These are phyloP conservation scores for Chaetomium strumarium DNA, from an alignment of 2,329 filamentous ascomycete species.

Conservation along the genomic window DNA sequence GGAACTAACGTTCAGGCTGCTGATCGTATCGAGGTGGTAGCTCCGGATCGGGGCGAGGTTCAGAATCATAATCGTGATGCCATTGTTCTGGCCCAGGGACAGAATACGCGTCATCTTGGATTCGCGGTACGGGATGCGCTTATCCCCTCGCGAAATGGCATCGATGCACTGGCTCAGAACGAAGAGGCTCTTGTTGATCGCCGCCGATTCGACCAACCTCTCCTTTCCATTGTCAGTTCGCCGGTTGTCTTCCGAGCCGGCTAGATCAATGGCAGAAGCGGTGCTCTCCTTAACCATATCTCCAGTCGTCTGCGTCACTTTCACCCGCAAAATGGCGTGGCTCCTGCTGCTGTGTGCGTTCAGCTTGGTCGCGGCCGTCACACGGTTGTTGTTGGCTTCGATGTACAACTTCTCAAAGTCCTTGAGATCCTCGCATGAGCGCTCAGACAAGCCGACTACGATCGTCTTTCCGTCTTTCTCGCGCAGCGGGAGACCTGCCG, in stretches of 20 bases:
- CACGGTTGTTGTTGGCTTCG: slow-evolving; percentile 83
- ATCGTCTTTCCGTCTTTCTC: slow-evolving; percentile 84
- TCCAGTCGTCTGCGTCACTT: slow-evolving; percentile 69
- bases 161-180: slow-evolving; percentile 93
- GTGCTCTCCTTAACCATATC: slow-evolving; percentile 69
- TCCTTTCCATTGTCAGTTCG: slow-evolving; percentile 92
- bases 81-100: slow-evolving; percentile 88
- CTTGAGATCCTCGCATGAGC: slow-evolving; percentile 74
- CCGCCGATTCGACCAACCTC: slow-evolving; percentile 86
- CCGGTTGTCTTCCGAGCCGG: slow-evolving; percentile 91
- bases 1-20: slow-evolving; percentile 90
- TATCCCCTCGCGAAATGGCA: slow-evolving; percentile 71
- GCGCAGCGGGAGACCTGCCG: slow-evolving; percentile 72
- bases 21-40: slow-evolving; percentile 89
- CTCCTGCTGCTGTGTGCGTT: slow-evolving; percentile 87
- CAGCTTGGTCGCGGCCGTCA: slow-evolving; percentile 84
- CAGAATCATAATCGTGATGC: slow-evolving; percentile 92
- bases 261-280: slow-evolving; percentile 88
- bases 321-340: slow-evolving; percentile 86
- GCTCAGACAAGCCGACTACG: slow-evolving; percentile 79
- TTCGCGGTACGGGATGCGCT: slow-evolving; percentile 84
- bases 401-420: slow-evolving; percentile 90
- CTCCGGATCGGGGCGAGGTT: slow-evolving; percentile 88
- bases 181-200: slow-evolving; percentile 96
- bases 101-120: slow-evolving; percentile 97